These are phyloP conservation scores for Tolypocladium pustulatum DNA, from an alignment of 2,329 filamentous ascomycete species.

Conservation along the genomic window DNA sequence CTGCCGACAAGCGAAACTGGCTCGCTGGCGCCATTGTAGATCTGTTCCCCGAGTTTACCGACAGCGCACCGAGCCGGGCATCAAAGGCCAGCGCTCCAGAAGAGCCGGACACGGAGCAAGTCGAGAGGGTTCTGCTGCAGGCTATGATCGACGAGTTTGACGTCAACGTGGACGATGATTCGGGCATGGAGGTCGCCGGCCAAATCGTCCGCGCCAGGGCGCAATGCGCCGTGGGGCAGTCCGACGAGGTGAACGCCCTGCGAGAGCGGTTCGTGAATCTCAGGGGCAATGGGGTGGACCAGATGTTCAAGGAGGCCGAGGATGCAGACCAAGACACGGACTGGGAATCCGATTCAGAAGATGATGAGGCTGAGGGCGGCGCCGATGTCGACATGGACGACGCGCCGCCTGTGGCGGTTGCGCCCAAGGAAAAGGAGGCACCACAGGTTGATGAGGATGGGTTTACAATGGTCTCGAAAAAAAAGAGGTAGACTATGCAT, in stretches of 20 bases:
- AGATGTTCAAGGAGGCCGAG: constrained; percentile 44
- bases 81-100: constrained; percentile 18
- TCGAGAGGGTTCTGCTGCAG: constrained; percentile 77
- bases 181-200: constrained; percentile 60
- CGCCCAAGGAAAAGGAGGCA: constrained; percentile 50
- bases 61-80: constrained; percentile 17
- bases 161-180: constrained; percentile 84
- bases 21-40: constrained; percentile 81
- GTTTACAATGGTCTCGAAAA: constrained; percentile 64
- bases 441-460: constrained; percentile 74
- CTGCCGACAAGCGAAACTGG: constrained; percentile 87
- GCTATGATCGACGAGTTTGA: constrained; percentile 96
- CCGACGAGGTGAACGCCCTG: constrained; percentile 53
- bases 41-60: constrained; percentile 60
- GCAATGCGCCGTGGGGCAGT: constrained; percentile 55
- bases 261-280: constrained; percentile 51
- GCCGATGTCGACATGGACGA: constrained; percentile 59
- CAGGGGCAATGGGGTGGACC: constrained; percentile 47
- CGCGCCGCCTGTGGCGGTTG: constrained; percentile 49
- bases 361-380: constrained; percentile 46
- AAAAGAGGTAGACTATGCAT: constrained; percentile 42
- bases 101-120: constrained; percentile 61
- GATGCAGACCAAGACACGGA: constrained; percentile 48
- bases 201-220: constrained; percentile 59
- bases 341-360: constrained; percentile 48